These are phyloP conservation scores for Mycena leptocephala DNA, from an alignment of 768 basidiomycete species.

Conservation along the genomic window DNA sequence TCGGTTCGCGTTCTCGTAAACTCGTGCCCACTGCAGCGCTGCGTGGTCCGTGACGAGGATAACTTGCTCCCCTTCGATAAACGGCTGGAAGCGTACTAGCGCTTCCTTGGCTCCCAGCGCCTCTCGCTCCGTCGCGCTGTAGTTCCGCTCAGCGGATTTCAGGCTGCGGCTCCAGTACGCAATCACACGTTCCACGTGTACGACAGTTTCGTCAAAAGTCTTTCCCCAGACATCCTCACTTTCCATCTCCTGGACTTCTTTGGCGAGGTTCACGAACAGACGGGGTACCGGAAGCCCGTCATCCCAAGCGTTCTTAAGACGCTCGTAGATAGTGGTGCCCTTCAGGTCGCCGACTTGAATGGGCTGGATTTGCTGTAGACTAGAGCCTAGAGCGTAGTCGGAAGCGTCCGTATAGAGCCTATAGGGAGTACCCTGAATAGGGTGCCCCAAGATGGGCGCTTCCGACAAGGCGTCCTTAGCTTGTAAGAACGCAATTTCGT, in stretches of 20 bases:
- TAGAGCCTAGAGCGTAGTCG: background rate
- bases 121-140: background rate
- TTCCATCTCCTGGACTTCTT: background rate
- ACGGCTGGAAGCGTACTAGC: too few species aligned
- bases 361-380: slow-evolving; percentile 29
- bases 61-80: too few species aligned
- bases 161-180: slow-evolving; percentile 6
- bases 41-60: slow-evolving; percentile 20
- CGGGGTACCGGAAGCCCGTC: background rate
- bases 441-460: slow-evolving; percentile 41
- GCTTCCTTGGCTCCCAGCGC: too few species aligned
- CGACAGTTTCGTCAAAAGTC: background rate
- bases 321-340: slow-evolving; percentile 11
- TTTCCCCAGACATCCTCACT: background rate
- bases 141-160: background rate
- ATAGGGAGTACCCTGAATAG: too few species aligned
- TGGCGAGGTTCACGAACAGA: background rate
- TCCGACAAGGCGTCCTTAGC: slow-evolving; percentile 35
- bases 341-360: slow-evolving; percentile 15
- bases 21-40: slow-evolving; percentile 28
- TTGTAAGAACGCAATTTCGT: slow-evolving; percentile 38
- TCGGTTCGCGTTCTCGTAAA: slow-evolving; percentile 29
- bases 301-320: background rate
- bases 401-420: slow-evolving; percentile 1
- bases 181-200: background rate